Conservation (phyloP, 331 rosid species). For the Quercus lobata region DNA sequence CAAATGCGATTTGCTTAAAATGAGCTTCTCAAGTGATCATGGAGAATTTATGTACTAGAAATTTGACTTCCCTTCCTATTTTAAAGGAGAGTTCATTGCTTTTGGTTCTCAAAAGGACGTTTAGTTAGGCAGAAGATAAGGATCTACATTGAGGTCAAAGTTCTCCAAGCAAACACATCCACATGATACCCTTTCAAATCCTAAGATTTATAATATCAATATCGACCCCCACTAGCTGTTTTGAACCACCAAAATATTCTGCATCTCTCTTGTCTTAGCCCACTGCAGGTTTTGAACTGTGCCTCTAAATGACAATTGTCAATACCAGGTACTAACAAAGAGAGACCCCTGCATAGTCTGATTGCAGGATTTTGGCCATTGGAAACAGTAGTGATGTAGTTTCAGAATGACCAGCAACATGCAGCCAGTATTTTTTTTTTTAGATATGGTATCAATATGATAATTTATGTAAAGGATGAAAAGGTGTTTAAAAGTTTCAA, state of each 20-base stretch:
- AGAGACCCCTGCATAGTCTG: no score
- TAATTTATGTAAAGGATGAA: no score
- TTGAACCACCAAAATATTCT: no score
- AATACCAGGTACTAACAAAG: not conserved
- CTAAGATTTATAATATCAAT: not conserved
- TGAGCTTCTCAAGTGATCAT: not conserved
- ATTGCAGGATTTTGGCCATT: no score
- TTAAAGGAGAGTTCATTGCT: constrained; percentile 4
- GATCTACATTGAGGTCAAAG: constrained; percentile 8
- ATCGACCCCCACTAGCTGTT: no score
- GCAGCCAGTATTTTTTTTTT: no score
- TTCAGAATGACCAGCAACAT: no score
- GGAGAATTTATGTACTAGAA: constrained; percentile 3
- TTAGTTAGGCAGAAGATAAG: constrained; percentile 20
- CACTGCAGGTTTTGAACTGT: no score
- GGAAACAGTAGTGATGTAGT: no score
- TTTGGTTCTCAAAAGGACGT: not conserved
- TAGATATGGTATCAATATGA: no score
- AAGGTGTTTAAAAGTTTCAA: no score
- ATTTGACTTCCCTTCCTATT: not conserved
- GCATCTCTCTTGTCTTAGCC: no score
- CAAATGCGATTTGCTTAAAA: not conserved
- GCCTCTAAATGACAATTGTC: not conserved
- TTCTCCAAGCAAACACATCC: not conserved
- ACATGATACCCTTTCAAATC: not conserved